These are phyloP conservation scores for Mrakia hoshinonis DNA, from an alignment of 768 basidiomycete genomes.

Conservation along the genomic window DNA sequence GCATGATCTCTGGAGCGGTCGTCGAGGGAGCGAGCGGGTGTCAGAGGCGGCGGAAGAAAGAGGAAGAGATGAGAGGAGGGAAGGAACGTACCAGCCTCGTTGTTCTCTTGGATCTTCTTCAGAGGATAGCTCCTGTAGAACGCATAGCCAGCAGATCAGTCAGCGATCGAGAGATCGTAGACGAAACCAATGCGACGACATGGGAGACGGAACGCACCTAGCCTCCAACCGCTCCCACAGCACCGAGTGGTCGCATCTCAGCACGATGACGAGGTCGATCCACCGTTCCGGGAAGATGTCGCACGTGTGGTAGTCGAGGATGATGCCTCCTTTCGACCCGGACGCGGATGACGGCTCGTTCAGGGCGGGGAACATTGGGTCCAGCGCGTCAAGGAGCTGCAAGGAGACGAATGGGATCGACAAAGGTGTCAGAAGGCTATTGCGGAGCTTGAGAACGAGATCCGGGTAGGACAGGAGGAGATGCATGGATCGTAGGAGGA, in stretches of 20 bases:
- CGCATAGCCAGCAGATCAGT: background rate
- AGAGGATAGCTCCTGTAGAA: constrained; percentile 63
- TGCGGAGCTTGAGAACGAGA: background rate
- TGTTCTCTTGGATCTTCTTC: constrained; percentile 96
- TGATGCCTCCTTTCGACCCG: constrained; percentile 54
- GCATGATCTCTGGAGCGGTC: constrained; percentile 67
- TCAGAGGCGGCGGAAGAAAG: background rate
- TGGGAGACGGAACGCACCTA: constrained; percentile 49
- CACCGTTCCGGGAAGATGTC: constrained; percentile 91
- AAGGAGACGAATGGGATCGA: background rate
- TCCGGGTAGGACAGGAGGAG: background rate
- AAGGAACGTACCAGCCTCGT: constrained; percentile 54
- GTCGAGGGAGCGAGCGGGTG: background rate
- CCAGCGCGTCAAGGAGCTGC: constrained; percentile 80
- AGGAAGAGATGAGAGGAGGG: background rate
- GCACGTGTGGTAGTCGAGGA: constrained; percentile 93
- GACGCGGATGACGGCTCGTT: constrained; percentile 6
- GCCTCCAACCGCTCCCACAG: constrained; percentile 87
- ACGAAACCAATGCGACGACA: background rate
- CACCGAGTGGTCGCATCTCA: constrained; percentile 75
- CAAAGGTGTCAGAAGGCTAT: background rate
- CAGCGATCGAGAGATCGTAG: background rate
- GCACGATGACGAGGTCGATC: constrained; percentile 87
- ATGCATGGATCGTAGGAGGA: background rate
- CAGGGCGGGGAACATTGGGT: constrained; percentile 43